Conservation (phyloP, 441 rosid genomes). For the Brassica hybrid region DNA sequence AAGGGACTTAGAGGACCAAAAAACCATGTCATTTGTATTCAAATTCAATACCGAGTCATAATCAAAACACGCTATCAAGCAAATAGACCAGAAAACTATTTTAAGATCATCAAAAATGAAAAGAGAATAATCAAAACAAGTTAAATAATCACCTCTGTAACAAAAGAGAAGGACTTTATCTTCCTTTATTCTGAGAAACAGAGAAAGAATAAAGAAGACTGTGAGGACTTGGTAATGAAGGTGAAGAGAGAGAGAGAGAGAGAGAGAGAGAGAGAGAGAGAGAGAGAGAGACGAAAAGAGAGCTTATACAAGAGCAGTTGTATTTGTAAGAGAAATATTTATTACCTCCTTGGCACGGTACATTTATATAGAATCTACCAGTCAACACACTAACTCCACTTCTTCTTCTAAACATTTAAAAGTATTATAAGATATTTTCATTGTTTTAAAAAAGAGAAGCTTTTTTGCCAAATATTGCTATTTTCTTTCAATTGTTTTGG, state of each 20-base stretch:
- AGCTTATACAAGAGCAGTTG: slow-evolving; percentile 30
- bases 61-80: no score
- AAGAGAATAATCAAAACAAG: slow-evolving; percentile 23
- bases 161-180: not conserved
- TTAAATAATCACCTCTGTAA: slow-evolving; percentile 24
- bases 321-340: slow-evolving; percentile 9
- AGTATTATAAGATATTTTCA: not conserved
- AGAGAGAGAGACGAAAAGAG: slow-evolving; percentile 15
- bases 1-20: no score
- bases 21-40: no score
- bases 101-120: not conserved
- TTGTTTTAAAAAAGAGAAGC: not conserved
- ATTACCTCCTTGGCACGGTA: slow-evolving; percentile 45
- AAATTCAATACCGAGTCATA: no score
- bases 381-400: not conserved
- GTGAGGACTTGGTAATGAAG: slow-evolving; percentile 21
- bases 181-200: not conserved
- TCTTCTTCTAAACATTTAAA: not conserved
- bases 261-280: no score
- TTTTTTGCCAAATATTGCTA: not conserved
- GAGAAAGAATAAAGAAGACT: slow-evolving; percentile 20
- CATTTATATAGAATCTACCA: slow-evolving; percentile 28
- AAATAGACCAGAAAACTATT: not conserved
- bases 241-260: not conserved
- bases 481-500: not conserved